Percentiles rank a stretch among this genome's conserved stretches.
These are phyloP conservation scores for Podochytrium sp. DNA, from an alignment of 192 early-diverging fungal species.

Conservation along the genomic window DNA sequence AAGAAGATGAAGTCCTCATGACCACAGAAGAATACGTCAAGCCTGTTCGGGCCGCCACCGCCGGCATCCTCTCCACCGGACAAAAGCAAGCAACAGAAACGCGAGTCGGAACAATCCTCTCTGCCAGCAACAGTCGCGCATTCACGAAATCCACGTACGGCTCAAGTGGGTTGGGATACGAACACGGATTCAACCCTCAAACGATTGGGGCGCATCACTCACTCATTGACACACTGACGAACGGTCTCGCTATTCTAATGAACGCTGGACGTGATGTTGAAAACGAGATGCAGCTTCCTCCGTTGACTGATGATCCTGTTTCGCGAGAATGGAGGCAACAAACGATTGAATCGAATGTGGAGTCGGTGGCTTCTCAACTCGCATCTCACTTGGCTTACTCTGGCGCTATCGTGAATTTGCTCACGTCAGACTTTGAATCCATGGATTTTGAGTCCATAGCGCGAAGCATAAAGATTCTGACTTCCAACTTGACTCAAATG, in stretches of 20 bases:
- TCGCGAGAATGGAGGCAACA: constrained; percentile 58
- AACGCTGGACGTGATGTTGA: constrained; percentile 48
- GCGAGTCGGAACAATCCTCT: constrained; percentile 33
- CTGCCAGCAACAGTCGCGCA: not conserved
- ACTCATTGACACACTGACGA: constrained; percentile 50
- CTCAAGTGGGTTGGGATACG: not conserved
- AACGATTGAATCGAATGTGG: constrained; percentile 58
- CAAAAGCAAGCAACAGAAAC: constrained; percentile 44
- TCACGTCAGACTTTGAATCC: constrained; percentile 46
- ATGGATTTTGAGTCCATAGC: constrained; percentile 61
- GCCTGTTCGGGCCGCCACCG: constrained; percentile 47
- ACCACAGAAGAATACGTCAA: constrained; percentile 59
- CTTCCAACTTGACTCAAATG: constrained; percentile 54
- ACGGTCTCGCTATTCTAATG: constrained; percentile 49
- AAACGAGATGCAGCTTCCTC: constrained; percentile 49
- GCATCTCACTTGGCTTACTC: constrained; percentile 50
- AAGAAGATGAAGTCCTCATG: constrained; percentile 55
- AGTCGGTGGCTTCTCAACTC: constrained; percentile 51
- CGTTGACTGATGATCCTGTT: constrained; percentile 52
- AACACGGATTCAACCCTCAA: constrained; percentile 23
- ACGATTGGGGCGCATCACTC: constrained; percentile 52
- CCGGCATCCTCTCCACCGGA: constrained; percentile 37
- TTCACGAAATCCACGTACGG: not conserved
- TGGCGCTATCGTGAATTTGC: constrained; percentile 52
- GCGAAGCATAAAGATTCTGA: constrained; percentile 44